A percentile compares a stretch with the other conserved stretches of the same genome.
phyloP scores from a whole-genome alignment of 2,329 filamentous ascomycete species.

The Proliferodiscus dingleyae region DNA sequence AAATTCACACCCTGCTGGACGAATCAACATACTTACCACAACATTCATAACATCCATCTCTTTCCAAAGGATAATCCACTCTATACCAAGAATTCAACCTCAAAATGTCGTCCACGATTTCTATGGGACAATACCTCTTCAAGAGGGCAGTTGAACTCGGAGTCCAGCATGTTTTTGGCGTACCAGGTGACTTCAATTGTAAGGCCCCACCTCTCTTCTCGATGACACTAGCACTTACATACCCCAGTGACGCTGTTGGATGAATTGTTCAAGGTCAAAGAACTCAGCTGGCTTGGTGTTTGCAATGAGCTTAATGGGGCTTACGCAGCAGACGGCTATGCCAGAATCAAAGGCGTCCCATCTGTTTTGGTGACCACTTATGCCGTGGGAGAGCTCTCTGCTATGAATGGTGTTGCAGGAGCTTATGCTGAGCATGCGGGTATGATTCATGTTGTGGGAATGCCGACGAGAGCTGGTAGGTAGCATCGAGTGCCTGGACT shows the following conservation, averaged over 20 bases:
- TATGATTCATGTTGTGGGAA: constrained; percentile 54
- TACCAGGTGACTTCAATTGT: constrained; percentile 31
- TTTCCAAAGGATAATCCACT: too few species aligned
- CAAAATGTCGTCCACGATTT: constrained; percentile 16
- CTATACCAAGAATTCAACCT: too few species aligned
- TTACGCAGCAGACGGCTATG: constrained; percentile 49
- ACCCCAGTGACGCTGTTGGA: constrained; percentile 52
- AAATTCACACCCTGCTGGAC: too few species aligned
- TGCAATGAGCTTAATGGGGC: constrained; percentile 34
- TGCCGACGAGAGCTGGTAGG: constrained; percentile 20
- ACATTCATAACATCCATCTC: too few species aligned
- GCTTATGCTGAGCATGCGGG: constrained; percentile 52
- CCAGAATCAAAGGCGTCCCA: constrained; percentile 42
- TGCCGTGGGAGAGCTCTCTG: constrained; percentile 50
- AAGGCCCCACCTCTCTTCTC: constrained; percentile 3
- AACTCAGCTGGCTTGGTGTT: constrained; percentile 34
- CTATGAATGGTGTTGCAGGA: constrained; percentile 54
- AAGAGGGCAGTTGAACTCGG: constrained; percentile 25
- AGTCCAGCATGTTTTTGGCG: constrained; percentile 28
- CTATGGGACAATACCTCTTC: constrained; percentile 27
- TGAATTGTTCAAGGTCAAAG: constrained; percentile 48
- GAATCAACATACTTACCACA: too few species aligned
- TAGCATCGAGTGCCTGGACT: not conserved
- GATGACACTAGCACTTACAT: not conserved
- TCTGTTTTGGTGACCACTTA: constrained; percentile 45